These are phyloP conservation scores for Pezicula radicicola DNA, from an alignment of 2,329 filamentous ascomycete genomes.

Conservation along the genomic window DNA sequence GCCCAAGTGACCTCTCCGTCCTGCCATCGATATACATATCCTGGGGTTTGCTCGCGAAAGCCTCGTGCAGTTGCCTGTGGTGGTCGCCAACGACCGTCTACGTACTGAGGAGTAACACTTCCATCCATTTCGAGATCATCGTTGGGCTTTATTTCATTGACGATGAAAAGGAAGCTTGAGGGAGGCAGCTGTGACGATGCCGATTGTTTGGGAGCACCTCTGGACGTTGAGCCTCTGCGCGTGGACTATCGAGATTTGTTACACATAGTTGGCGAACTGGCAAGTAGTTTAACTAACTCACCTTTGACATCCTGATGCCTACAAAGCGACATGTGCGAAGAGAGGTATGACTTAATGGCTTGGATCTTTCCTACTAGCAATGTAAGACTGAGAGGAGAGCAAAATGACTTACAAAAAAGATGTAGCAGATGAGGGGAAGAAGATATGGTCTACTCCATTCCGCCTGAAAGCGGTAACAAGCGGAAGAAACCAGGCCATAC, in stretches of 20 bases:
- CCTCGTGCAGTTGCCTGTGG: conserved; percentile 10
- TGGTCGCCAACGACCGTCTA: conserved; percentile 18
- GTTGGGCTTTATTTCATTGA: conserved; percentile 36
- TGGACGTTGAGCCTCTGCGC: conserved; percentile 1
- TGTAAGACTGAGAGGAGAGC: background rate
- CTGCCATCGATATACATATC: conserved; percentile 20
- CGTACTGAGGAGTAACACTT: conserved; percentile 8
- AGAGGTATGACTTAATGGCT: too few relatives aligned
- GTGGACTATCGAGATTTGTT: conserved; percentile 2
- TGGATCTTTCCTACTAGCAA: too few relatives aligned
- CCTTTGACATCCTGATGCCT: too few relatives aligned
- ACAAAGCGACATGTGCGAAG: too few relatives aligned
- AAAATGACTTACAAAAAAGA: conserved; percentile 3
- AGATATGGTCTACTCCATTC: background rate
- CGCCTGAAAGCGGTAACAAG: conserved; percentile 7
- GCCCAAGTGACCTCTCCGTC: conserved; percentile 11
- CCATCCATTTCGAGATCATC: conserved; percentile 17
- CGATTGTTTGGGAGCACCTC: conserved; percentile 1
- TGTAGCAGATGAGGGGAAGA: background rate
- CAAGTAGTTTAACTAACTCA: too few relatives aligned
- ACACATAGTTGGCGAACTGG: too few relatives aligned
- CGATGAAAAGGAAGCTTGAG: conserved; percentile 33
- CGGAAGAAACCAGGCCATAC: conserved; percentile 3
- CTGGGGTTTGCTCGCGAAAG: conserved; percentile 12
- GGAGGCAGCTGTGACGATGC: background rate